Evolutionary conservation across 257 asterid species (phyloP).

Genomic region (Eustoma russellianum): DNA sequence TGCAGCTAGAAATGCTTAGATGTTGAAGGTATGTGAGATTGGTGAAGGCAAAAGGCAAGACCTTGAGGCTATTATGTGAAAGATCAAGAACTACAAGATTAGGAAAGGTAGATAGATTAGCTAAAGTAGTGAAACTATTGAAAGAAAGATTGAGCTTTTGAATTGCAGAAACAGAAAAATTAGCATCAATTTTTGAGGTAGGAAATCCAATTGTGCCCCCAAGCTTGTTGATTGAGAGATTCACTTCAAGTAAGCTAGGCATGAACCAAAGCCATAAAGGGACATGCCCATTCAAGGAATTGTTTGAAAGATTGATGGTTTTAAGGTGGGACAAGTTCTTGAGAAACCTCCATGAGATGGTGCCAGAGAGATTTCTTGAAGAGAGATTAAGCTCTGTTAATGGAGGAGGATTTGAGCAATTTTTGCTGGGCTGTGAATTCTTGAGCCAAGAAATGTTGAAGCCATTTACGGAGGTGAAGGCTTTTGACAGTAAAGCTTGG

Average conservation of each 20-base stretch:
- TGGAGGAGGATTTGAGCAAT: conserved; percentile 34
- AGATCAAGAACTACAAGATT: conserved; percentile 45
- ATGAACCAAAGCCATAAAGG: conserved; percentile 48
- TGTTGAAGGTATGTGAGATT: conserved; percentile 49
- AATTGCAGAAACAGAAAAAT: conserved; percentile 7
- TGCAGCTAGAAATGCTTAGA: conserved; percentile 55
- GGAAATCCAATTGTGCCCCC: conserved; percentile 48
- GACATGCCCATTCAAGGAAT: conserved; percentile 53
- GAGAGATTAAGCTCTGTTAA: conserved; percentile 36
- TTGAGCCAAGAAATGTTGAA: conserved; percentile 45
- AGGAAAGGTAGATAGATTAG: conserved; percentile 24
- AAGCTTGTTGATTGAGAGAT: conserved; percentile 56
- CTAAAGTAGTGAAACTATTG: conserved; percentile 69
- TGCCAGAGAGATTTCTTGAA: conserved; percentile 49
- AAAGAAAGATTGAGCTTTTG: conserved; percentile 50
- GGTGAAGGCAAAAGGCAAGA: conserved; percentile 41
- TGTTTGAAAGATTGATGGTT: conserved; percentile 62
- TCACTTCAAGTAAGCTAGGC: conserved; percentile 40
- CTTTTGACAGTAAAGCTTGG: conserved; percentile 32
- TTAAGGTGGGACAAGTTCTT: conserved; percentile 51
- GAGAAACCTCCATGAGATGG: conserved; percentile 61
- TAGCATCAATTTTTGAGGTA: conserved; percentile 9
- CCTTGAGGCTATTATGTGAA: conserved; percentile 44
- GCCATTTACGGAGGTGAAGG: conserved; percentile 65
- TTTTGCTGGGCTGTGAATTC: conserved; percentile 36